Conservation (phyloP, 306 rosid species). For the Mimosa bimucronata region DNA sequence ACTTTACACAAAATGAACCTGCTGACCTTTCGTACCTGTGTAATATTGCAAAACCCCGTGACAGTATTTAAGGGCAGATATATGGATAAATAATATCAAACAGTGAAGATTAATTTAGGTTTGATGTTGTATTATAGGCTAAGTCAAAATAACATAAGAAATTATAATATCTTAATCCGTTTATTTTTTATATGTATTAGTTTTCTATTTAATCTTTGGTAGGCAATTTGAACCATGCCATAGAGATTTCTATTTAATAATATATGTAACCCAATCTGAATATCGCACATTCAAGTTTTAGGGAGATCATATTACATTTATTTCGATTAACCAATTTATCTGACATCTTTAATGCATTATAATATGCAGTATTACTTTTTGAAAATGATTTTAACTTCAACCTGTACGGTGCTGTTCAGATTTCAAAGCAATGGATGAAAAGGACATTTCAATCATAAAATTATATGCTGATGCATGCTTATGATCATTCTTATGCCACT, state of each 20-base stretch:
- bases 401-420: neutral
- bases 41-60: neutral
- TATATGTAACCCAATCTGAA: too few relatives aligned
- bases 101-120: neutral
- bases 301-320: too few relatives aligned
- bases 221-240: too few relatives aligned
- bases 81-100: neutral
- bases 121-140: neutral
- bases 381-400: neutral
- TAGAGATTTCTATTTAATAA: too few relatives aligned
- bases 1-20: neutral
- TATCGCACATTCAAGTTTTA: too few relatives aligned
- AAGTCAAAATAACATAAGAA: neutral
- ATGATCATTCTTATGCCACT: constrained; percentile 32
- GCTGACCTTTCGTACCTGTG: neutral
- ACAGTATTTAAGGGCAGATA: neutral
- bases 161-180: too few relatives aligned
- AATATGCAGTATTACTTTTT: neutral
- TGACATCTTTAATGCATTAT: too few relatives aligned
- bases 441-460: constrained; percentile 12
- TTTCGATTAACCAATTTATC: too few relatives aligned
- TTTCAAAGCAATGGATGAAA: neutral
- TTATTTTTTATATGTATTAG: too few relatives aligned
- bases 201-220: too few relatives aligned
- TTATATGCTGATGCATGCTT: constrained; percentile 37